phyloP scores from a whole-genome alignment of 139 green algal species.

The Edaphochlamys debaryana region DNA sequence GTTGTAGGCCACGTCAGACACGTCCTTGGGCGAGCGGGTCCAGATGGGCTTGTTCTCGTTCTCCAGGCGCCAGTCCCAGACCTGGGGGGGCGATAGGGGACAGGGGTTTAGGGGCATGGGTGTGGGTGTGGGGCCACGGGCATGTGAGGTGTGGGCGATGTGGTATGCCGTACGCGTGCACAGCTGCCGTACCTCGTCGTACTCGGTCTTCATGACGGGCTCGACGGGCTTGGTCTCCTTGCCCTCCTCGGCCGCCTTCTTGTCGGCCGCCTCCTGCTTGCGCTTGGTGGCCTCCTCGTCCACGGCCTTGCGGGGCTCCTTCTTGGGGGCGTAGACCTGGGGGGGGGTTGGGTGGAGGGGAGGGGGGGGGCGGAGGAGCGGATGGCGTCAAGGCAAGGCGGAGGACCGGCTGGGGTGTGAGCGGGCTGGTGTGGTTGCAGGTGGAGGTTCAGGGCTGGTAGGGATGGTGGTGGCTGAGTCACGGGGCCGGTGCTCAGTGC shows the following conservation, averaged over 20 bases:
- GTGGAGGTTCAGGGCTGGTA: too few relatives aligned
- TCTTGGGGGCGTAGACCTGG: slow-evolving; percentile 46
- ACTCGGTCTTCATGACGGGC: slow-evolving; percentile 91
- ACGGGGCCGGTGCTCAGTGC: too few relatives aligned
- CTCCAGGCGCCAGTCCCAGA: slow-evolving; percentile 85
- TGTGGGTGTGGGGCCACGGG: too few relatives aligned
- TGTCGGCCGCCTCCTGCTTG: slow-evolving; percentile 82
- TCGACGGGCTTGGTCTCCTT: slow-evolving; percentile 70
- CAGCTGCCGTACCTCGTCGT: slow-evolving; percentile 65
- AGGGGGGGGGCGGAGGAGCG: neutral
- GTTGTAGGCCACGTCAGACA: slow-evolving; percentile 92
- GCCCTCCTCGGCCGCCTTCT: slow-evolving; percentile 73
- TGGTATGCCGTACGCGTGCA: too few relatives aligned
- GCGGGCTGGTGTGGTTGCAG: too few relatives aligned
- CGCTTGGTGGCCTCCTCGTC: slow-evolving; percentile 85
- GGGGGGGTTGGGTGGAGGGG: neutral
- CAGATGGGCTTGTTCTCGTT: slow-evolving; percentile 99
- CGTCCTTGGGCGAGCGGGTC: slow-evolving; percentile 83
- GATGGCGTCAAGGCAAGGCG: too few relatives aligned
- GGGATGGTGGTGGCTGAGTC: too few relatives aligned
- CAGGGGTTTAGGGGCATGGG: too few relatives aligned
- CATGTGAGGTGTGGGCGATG: too few relatives aligned
- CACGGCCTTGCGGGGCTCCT: slow-evolving; percentile 69
- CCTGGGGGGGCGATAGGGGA: too few relatives aligned
- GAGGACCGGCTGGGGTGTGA: too few relatives aligned